These are phyloP conservation scores for Clitoria ternatea DNA, from an alignment of 306 rosid species.

Conservation along the genomic window DNA sequence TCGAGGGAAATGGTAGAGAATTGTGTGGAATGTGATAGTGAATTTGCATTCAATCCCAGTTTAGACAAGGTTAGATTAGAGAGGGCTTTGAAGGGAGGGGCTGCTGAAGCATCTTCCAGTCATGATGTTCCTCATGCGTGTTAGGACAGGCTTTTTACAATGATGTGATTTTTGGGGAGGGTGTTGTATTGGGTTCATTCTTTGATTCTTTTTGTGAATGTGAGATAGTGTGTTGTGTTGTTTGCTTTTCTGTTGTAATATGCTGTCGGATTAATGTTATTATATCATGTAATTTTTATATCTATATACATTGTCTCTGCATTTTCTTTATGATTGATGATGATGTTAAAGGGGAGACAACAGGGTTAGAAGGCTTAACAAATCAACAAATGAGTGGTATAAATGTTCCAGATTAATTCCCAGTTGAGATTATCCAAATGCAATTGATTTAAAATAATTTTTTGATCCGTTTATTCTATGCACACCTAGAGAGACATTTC, in stretches of 20 bases:
- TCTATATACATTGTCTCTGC: not conserved
- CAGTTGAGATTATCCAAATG: no score
- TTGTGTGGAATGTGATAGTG: slow-evolving; percentile 47
- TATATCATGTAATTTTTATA: not conserved
- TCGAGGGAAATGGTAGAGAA: slow-evolving; percentile 12
- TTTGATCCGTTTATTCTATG: no score
- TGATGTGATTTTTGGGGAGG: slow-evolving; percentile 11
- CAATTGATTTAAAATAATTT: no score
- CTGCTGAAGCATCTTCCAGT: no score
- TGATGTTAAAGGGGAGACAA: not conserved
- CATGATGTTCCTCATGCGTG: not conserved
- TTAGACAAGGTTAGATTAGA: slow-evolving; percentile 47
- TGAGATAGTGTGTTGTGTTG: slow-evolving; percentile 15
- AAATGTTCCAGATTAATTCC: no score
- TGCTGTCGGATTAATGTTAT: not conserved
- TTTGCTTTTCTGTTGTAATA: slow-evolving; percentile 20
- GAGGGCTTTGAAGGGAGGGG: slow-evolving; percentile 45
- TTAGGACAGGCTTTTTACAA: slow-evolving; percentile 23
- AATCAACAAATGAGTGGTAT: not conserved
- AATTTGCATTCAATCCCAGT: slow-evolving; percentile 68
- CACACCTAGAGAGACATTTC: not conserved
- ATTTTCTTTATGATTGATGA: not conserved
- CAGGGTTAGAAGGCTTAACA: not conserved
- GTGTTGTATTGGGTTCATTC: slow-evolving; percentile 21
- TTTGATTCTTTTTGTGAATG: slow-evolving; percentile 41